phyloP scores from a whole-genome alignment of 352 stramenopile species.

The Globisporangium nagaii region DNA sequence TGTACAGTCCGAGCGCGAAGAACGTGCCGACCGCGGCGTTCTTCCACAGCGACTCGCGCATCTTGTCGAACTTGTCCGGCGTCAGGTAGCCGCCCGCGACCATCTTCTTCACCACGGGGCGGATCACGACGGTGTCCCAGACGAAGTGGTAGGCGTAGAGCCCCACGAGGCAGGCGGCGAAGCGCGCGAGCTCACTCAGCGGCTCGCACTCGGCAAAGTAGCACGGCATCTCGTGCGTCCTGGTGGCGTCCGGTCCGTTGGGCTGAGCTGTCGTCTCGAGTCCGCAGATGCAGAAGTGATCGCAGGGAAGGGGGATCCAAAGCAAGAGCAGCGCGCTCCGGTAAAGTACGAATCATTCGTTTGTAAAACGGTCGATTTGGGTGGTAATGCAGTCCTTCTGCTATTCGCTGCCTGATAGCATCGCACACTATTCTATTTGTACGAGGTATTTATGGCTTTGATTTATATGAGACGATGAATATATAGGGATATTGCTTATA shows the following conservation, averaged over 20 bases:
- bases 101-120: constrained; percentile 37
- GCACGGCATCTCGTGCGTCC: constrained; percentile 46
- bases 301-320: background rate
- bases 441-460: background rate
- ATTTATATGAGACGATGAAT: too few relatives aligned
- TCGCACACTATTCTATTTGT: background rate
- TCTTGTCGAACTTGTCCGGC: constrained; percentile 72
- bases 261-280: background rate
- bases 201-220: constrained; percentile 59
- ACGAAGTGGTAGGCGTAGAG: constrained; percentile 74
- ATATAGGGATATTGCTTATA: too few relatives aligned
- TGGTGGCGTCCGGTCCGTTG: background rate
- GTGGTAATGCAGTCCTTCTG: too few relatives aligned
- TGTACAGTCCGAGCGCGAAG: constrained; percentile 53
- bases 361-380: background rate
- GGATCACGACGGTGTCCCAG: constrained; percentile 59
- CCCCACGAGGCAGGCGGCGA: constrained; percentile 37
- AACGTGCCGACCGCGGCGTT: constrained; percentile 67
- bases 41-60: constrained; percentile 82
- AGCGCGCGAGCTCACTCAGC: constrained; percentile 49
- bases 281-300: constrained; percentile 3
- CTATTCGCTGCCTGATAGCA: too few relatives aligned
- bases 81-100: constrained; percentile 32
- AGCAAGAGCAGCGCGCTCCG: background rate
- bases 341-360: background rate